A percentile compares a stretch with the other conserved stretches of the same genome.
Conservation (phyloP, 345 rosid genomes). For the Salix purpurea region DNA sequence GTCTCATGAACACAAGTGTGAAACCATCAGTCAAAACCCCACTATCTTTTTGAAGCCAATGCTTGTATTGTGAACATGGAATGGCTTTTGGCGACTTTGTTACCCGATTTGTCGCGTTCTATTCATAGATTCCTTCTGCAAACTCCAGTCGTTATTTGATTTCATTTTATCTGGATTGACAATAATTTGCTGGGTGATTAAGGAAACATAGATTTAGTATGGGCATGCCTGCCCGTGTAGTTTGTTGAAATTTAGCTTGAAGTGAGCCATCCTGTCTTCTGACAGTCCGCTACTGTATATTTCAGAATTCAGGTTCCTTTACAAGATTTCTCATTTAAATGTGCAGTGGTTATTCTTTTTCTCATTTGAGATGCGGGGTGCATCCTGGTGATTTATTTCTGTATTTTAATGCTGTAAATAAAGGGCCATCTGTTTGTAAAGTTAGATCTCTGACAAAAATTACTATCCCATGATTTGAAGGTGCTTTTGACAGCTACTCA, state of each 20-base stretch:
- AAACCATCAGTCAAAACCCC: neutral
- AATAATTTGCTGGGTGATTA: slow-evolving; percentile 18
- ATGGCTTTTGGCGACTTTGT: neutral
- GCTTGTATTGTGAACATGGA: neutral
- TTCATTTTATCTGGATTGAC: slow-evolving; percentile 21
- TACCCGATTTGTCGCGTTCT: neutral
- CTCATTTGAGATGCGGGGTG: neutral
- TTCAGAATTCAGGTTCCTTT: slow-evolving; percentile 26
- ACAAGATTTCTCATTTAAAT: slow-evolving; percentile 20
- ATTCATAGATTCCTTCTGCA: slow-evolving; percentile 15
- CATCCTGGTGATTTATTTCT: neutral
- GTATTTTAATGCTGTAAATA: neutral
- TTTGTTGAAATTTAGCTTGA: slow-evolving; percentile 27
- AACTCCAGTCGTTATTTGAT: slow-evolving; percentile 31
- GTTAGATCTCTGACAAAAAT: neutral
- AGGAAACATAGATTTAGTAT: slow-evolving; percentile 19
- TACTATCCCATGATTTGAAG: neutral
- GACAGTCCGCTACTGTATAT: slow-evolving; percentile 31
- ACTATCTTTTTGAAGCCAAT: neutral
- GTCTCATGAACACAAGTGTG: slow-evolving; percentile 63
- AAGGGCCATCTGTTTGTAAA: neutral
- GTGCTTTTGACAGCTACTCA: neutral
- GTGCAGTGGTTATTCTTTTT: slow-evolving; percentile 16
- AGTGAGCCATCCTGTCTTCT: slow-evolving; percentile 7
- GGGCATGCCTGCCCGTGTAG: slow-evolving; percentile 23